Conservation (phyloP, 441 rosid genomes). For the Sinapis alba region DNA sequence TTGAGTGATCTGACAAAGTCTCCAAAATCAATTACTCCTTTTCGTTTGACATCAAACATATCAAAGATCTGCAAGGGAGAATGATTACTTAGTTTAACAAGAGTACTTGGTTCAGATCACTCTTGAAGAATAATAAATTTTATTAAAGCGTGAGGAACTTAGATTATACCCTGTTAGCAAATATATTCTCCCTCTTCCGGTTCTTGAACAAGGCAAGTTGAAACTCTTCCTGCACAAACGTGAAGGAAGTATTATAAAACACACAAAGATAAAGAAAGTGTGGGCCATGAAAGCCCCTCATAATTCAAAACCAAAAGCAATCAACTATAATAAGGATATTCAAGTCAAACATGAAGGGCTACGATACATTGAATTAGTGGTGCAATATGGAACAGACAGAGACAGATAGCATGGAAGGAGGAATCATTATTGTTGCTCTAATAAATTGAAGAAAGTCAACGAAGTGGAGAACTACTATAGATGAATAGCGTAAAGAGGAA, state of each 20-base stretch:
- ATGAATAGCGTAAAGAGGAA: slow-evolving; percentile 27
- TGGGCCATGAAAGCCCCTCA: slow-evolving; percentile 33
- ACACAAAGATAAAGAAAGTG: not conserved
- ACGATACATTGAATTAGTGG: slow-evolving; percentile 25
- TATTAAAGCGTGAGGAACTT: not conserved
- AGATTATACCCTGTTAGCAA: slow-evolving; percentile 78
- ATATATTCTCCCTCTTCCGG: slow-evolving; percentile 86
- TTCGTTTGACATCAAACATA: slow-evolving; percentile 85
- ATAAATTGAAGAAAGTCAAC: slow-evolving; percentile 33
- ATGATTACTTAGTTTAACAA: not conserved
- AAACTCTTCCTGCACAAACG: slow-evolving; percentile 86
- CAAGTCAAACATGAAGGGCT: slow-evolving; percentile 35
- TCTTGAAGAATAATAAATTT: not conserved
- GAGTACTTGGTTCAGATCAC: not conserved
- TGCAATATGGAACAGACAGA: slow-evolving; percentile 22
- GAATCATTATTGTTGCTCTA: slow-evolving; percentile 19
- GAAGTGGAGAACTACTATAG: not conserved
- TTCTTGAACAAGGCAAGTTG: slow-evolving; percentile 89
- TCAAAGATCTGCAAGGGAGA: slow-evolving; percentile 72
- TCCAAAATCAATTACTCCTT: slow-evolving; percentile 89
- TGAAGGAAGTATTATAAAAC: slow-evolving; percentile 3
- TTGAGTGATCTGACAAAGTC: slow-evolving; percentile 91
- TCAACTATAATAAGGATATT: not conserved
- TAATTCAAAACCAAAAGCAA: slow-evolving; percentile 32
- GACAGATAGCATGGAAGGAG: slow-evolving; percentile 22